Conservation (phyloP, 176 grass and related monocot species). For the Sorghum bicolor region Sorghum_bicolor_NCBIv3 NC_012872.2:7734501-7735000, state of each 20-base stretch:
- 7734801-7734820: slow-evolving; percentile 16
- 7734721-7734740: slow-evolving; percentile 88
- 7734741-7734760: slow-evolving; percentile 76
- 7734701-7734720: slow-evolving; percentile 53
- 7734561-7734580: no score
- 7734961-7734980: neutral
- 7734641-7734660: slow-evolving; percentile 89
- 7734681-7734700: slow-evolving; percentile 22
- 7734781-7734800: slow-evolving; percentile 8
- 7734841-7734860: slow-evolving; percentile 4
- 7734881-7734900: neutral
- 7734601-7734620: no score
- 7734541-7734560: no score
- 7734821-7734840: neutral
- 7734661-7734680: slow-evolving; percentile 79
- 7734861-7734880: slow-evolving; percentile 33
- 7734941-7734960: no score
- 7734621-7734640: slow-evolving; percentile 55
- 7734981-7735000: neutral
- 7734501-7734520: no score
- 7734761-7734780: slow-evolving; percentile 26
- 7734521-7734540: no score
- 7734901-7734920: neutral
- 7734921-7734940: neutral
- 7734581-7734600: no score